phyloP scores from a whole-genome alignment of 768 basidiomycete species.

The Infundibulicybe gibba region DNA sequence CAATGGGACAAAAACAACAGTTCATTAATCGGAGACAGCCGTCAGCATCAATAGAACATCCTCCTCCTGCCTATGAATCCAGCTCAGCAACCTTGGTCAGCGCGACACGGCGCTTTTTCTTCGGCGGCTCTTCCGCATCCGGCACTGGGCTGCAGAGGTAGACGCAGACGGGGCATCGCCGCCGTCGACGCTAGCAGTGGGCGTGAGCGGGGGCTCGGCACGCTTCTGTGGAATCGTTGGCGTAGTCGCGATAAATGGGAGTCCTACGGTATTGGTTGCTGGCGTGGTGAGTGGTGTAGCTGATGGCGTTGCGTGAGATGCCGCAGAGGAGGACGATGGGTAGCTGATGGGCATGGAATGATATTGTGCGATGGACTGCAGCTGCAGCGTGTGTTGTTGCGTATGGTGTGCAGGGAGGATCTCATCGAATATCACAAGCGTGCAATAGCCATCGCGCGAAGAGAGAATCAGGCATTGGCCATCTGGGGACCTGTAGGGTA shows the following conservation, averaged over 20 bases:
- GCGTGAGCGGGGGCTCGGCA: constrained; percentile 43
- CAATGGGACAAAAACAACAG: no score
- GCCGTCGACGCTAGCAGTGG: constrained; percentile 46
- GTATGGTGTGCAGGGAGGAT: constrained; percentile 84
- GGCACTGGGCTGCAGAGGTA: constrained; percentile 12
- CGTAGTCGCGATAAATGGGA: constrained; percentile 20
- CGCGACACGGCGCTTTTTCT: constrained; percentile 83
- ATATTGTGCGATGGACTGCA: constrained; percentile 87
- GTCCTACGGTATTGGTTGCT: constrained; percentile 21
- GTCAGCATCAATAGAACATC: no score
- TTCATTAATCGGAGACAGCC: no score
- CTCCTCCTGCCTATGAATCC: constrained; percentile 19
- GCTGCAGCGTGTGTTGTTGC: constrained; percentile 87
- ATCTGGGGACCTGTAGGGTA: constrained; percentile 78
- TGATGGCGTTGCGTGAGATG: constrained; percentile 19
- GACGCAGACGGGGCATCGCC: constrained; percentile 22
- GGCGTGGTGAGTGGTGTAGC: constrained; percentile 32
- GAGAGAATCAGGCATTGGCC: constrained; percentile 91
- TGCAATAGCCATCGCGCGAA: constrained; percentile 96
- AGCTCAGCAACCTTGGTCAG: constrained; percentile 68
- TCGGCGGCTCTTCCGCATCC: constrained; percentile 55
- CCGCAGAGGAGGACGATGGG: constrained; percentile 19
- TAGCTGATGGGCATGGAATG: constrained; percentile 65
- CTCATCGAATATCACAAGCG: constrained; percentile 92
- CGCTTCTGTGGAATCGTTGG: constrained; percentile 32